These are phyloP conservation scores for Fusarium falciforme DNA, from an alignment of 2,329 filamentous ascomycete species.

Conservation along the genomic window DNA sequence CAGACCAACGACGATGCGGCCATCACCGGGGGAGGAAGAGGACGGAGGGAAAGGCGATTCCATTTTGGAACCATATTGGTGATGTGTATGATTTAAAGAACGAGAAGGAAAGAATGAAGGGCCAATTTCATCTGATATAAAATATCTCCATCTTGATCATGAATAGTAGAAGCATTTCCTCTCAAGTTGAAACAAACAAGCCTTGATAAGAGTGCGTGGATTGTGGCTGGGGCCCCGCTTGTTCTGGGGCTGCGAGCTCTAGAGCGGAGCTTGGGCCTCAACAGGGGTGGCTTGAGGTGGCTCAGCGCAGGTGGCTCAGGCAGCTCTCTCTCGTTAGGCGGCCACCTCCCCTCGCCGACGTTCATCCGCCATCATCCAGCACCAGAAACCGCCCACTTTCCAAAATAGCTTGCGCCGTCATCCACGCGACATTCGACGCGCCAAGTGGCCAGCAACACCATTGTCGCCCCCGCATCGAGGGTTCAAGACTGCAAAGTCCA, in stretches of 20 bases:
- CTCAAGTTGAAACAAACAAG: not conserved
- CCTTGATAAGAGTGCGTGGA: slow-evolving; percentile 8
- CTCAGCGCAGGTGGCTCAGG: slow-evolving; percentile 8
- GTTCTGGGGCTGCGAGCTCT: slow-evolving; percentile 2
- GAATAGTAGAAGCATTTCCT: not conserved
- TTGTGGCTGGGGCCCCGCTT: slow-evolving; percentile 34
- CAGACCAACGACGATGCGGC: slow-evolving; percentile 78
- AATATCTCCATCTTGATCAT: slow-evolving; percentile 25
- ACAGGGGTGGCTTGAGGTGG: not conserved
- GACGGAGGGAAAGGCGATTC: slow-evolving; percentile 82
- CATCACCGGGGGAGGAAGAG: slow-evolving; percentile 80
- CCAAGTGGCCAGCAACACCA: slow-evolving; percentile 45
- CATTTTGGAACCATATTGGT: slow-evolving; percentile 51
- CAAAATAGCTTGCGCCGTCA: slow-evolving; percentile 42
- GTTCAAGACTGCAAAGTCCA: slow-evolving; percentile 32
- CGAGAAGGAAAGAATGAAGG: not conserved
- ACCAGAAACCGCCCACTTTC: slow-evolving; percentile 39
- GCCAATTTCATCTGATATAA: slow-evolving; percentile 1
- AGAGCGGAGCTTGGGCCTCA: not conserved
- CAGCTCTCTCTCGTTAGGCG: slow-evolving; percentile 3
- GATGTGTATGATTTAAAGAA: not conserved
- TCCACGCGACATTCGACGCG: slow-evolving; percentile 46
- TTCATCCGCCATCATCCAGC: slow-evolving; percentile 36
- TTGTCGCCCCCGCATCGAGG: slow-evolving; percentile 45
- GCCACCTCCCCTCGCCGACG: slow-evolving; percentile 33